Percentiles rank a stretch among this genome's conserved stretches.
Evolutionary conservation across 257 asterid genomes (phyloP).

Genomic region (Echium plantagineum): DNA sequence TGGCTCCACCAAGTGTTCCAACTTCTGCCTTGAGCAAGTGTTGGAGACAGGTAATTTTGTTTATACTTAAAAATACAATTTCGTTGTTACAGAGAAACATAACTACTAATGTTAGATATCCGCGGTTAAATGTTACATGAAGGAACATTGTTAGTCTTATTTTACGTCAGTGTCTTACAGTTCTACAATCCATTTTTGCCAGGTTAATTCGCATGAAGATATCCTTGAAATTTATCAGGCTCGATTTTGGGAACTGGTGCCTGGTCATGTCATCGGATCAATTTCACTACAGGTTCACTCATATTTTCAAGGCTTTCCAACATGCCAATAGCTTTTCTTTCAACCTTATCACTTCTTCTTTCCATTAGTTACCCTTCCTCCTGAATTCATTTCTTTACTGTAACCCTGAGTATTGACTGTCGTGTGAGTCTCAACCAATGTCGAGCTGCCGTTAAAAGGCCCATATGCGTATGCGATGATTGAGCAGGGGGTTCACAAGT

Average conservation of each 20-base stretch:
- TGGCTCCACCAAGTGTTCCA: slow-evolving; percentile 74
- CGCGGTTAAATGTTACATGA: neutral
- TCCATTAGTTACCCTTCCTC: neutral
- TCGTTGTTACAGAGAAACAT: neutral
- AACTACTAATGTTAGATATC: no score
- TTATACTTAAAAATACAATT: neutral
- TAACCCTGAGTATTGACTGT: no score
- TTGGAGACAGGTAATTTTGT: slow-evolving; percentile 66
- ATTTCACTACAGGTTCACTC: slow-evolving; percentile 54
- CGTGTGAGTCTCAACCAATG: no score
- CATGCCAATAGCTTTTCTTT: neutral
- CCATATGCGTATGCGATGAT: neutral
- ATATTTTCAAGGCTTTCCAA: neutral
- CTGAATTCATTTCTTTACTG: neutral
- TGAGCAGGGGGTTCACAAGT: neutral
- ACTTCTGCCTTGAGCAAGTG: slow-evolving; percentile 81
- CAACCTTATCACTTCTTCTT: neutral
- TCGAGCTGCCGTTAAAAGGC: no score
- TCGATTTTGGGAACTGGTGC: slow-evolving; percentile 89
- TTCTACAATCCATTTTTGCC: neutral
- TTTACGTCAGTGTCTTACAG: neutral
- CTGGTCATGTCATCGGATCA: slow-evolving; percentile 82
- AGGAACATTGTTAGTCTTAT: neutral
- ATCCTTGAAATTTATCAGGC: slow-evolving; percentile 64
- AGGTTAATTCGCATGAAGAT: slow-evolving; percentile 64